phyloP scores from a whole-genome alignment of 352 stramenopile species.

The Globisporangium orthogonon region DNA sequence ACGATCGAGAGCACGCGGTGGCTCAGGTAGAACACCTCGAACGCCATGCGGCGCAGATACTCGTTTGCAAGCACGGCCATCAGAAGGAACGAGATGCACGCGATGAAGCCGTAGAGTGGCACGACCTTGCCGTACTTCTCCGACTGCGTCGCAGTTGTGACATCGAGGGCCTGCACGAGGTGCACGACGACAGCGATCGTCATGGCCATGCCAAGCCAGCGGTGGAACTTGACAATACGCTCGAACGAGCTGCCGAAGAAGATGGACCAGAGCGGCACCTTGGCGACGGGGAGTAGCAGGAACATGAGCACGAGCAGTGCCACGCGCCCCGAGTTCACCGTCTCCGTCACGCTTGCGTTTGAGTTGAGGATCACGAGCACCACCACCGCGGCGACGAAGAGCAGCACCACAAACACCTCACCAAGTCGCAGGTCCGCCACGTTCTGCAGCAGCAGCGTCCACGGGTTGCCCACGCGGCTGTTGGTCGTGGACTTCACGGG shows the following conservation, averaged over 20 bases:
- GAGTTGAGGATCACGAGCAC: constrained; percentile 30
- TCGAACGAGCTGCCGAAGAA: constrained; percentile 76
- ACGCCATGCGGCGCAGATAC: constrained; percentile 58
- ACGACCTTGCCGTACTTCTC: constrained; percentile 50
- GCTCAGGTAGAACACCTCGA: constrained; percentile 72
- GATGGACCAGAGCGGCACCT: constrained; percentile 54
- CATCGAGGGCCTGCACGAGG: constrained; percentile 36
- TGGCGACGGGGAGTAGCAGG: constrained; percentile 59
- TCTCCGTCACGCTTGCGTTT: constrained; percentile 24
- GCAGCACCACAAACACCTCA: constrained; percentile 56
- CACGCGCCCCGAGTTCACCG: constrained; percentile 48
- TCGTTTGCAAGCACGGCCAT: constrained; percentile 17
- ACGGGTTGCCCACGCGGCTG: constrained; percentile 33
- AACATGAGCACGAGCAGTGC: constrained; percentile 74
- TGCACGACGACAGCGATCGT: constrained; percentile 53
- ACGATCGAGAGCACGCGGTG: constrained; percentile 70
- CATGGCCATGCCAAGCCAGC: constrained; percentile 64
- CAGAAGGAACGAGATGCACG: not conserved
- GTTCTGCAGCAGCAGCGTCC: constrained; percentile 45
- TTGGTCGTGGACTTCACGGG: constrained; percentile 38
- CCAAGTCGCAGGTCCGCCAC: constrained; percentile 52
- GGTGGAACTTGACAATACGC: constrained; percentile 82
- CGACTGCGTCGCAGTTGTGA: constrained; percentile 30
- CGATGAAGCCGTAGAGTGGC: constrained; percentile 59
- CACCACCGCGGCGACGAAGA: constrained; percentile 43